Conservation (phyloP, 2,329 filamentous ascomycete genomes). For the Colletotrichum lindemuthianum region DNA sequence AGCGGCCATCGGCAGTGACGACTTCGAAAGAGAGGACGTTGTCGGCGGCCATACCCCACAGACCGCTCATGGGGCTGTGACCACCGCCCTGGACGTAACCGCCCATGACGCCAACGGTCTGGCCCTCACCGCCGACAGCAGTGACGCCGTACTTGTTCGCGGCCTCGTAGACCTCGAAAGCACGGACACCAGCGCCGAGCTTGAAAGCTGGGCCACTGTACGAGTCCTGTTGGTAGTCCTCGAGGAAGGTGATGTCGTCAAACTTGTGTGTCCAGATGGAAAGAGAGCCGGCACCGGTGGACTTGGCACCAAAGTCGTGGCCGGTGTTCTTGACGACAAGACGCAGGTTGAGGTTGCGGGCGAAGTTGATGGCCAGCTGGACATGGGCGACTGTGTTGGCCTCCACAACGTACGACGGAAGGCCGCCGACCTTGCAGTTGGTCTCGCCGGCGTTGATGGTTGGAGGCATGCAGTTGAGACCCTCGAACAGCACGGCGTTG, state of each 20-base stretch:
- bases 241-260: slow-evolving; percentile 44
- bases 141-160: slow-evolving; percentile 57
- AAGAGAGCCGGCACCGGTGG: slow-evolving; percentile 59
- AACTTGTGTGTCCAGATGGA: slow-evolving; percentile 65
- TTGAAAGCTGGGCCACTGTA: slow-evolving; percentile 36
- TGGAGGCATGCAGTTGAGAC: slow-evolving; percentile 41
- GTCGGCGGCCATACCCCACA: slow-evolving; percentile 69
- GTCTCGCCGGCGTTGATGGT: slow-evolving; percentile 30
- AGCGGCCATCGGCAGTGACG: slow-evolving; percentile 61
- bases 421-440: slow-evolving; percentile 30
- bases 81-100: slow-evolving; percentile 72
- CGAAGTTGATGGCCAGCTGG: slow-evolving; percentile 52
- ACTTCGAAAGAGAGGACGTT: slow-evolving; percentile 69
- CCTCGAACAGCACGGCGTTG: slow-evolving; percentile 42
- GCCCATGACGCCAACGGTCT: slow-evolving; percentile 66
- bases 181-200: slow-evolving; percentile 61
- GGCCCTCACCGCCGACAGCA: slow-evolving; percentile 65
- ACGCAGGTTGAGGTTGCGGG: slow-evolving; percentile 52
- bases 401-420: slow-evolving; percentile 46
- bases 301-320: slow-evolving; percentile 58
- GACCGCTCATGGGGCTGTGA: slow-evolving; percentile 63
- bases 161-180: slow-evolving; percentile 58
- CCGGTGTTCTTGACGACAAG: slow-evolving; percentile 54
- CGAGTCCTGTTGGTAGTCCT: slow-evolving; percentile 31
- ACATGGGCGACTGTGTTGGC: slow-evolving; percentile 48